These are phyloP conservation scores for Xylariaceae sp. DNA, from an alignment of 2,329 filamentous ascomycete species.

Conservation along the genomic window DNA sequence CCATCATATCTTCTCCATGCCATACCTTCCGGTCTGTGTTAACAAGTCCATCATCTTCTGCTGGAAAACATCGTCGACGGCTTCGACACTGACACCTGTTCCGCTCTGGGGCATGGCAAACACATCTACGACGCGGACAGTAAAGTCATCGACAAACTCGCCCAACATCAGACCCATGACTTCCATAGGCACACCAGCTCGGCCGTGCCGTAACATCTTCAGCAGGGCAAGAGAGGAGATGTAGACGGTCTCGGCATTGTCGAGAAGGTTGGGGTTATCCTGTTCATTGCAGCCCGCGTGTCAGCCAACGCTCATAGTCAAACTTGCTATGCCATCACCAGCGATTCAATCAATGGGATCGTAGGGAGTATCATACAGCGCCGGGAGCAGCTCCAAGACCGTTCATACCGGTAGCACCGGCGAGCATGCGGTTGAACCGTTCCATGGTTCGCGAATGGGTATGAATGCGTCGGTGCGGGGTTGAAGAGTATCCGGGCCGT, in stretches of 20 bases:
- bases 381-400: conserved; percentile 56
- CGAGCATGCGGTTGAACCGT: conserved; percentile 82
- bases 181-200: conserved; percentile 98
- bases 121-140: conserved; percentile 94
- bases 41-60: conserved; percentile 99
- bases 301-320: neutral
- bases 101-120: conserved; percentile 99
- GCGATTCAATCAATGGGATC: neutral
- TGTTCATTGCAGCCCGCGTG: conserved; percentile 35
- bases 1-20: conserved; percentile 1
- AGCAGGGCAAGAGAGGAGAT: conserved; percentile 95
- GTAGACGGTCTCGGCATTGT: conserved; percentile 99
- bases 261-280: conserved; percentile 89
- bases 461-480: neutral
- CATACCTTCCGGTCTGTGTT: conserved; percentile 88
- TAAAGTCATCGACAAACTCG: conserved; percentile 98
- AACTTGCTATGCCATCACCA: neutral
- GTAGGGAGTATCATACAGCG: conserved; percentile 45
- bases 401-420: conserved; percentile 63
- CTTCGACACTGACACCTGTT: conserved; percentile 96
- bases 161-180: conserved; percentile 99
- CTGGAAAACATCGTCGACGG: conserved; percentile 97
- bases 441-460: conserved; percentile 59
- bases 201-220: conserved; percentile 97
- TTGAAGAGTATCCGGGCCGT: neutral